Base-by-base conservation (phyloP, 495 filamentous ascomycete species). In the Tuber brumale region DNA sequence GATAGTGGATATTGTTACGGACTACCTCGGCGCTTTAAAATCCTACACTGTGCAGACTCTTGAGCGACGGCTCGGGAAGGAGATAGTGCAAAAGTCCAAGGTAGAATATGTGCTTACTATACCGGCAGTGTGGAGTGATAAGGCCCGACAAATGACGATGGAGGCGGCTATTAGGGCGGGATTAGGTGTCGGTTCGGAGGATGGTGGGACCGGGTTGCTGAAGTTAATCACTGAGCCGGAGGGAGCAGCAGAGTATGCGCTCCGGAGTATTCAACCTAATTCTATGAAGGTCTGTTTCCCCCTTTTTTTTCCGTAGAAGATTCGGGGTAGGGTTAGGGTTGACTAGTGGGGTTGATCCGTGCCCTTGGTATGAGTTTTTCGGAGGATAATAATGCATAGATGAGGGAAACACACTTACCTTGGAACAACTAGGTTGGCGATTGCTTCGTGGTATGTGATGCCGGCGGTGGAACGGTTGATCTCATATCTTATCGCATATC, bases 81-180 rank as follows among this genome's bases (percentile, higher is more conserved):
- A 88, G 8, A 88, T 91, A 75, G 87, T 94, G 82, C 85, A 85
- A 8, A 77, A 86, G 3, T 91, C 88, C 14, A 87, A 87, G 48
- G 87, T 92, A 44, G 88, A 90, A 61, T 92, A 91, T 76, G 89
- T 93, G 39, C 85, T 94, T 39, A 94, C 92, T 0, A 92, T 92
- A 48, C 92, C 92, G 9, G 92, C 92, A n/a, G 89, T 94, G n/a
- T 93, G 92, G 92, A 90, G 90, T n/a, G 92, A 94, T 70, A 88
- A 88, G 42, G 91, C 91, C 31, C 92, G 92, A 80, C 87, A 89
- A 72, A 89, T 88, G 46, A 93, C 91, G 0, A 83, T 91, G 61
- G 86, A 87, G 70, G 91, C 91, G 51, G 91, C 92, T 12, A 88
- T 93, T 80, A 81, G 87, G 23, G 91, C 91, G 9, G 91, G 91